A percentile compares a stretch with the other conserved stretches of the same genome.
Evolutionary conservation across 2,329 filamentous ascomycete species (phyloP).

Genomic region (Colletotrichum paranaense): DNA sequence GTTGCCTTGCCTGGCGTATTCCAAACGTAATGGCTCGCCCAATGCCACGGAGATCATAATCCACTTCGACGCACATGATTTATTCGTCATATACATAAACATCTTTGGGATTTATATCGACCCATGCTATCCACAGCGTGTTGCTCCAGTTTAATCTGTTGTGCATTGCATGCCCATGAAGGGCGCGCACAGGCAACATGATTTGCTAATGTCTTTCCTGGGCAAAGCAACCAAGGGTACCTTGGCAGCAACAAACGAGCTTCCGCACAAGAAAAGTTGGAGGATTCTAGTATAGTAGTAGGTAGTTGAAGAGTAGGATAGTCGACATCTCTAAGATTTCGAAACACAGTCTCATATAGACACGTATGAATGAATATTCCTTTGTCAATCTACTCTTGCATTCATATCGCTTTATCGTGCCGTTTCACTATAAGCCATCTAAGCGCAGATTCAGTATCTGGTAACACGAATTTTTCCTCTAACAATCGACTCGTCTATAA

Average conservation of each 20-base stretch:
- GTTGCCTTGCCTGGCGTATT: not conserved
- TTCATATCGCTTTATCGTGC: not conserved
- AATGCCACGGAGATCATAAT: conserved; percentile 10
- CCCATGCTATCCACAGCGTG: not conserved
- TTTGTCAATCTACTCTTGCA: conserved; percentile 15
- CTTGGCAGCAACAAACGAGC: conserved; percentile 11
- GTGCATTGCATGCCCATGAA: conserved; percentile 14
- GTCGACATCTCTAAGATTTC: not conserved
- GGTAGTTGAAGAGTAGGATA: not conserved
- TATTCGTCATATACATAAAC: conserved; percentile 28
- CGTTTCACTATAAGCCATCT: not conserved
- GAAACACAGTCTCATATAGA: conserved; percentile 19
- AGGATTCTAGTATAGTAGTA: not conserved
- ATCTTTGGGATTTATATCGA: not conserved
- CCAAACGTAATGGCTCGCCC: not conserved
- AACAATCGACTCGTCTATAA: not conserved
- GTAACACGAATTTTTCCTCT: not conserved
- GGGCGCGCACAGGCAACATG: not conserved
- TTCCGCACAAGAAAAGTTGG: conserved; percentile 14
- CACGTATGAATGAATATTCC: conserved; percentile 28
- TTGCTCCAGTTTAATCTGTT: conserved; percentile 20
- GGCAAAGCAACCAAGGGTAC: not conserved
- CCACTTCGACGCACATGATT: conserved; percentile 35
- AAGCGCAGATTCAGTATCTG: not conserved
- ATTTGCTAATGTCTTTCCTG: not conserved